Evolutionary conservation across 2,329 filamentous ascomycete genomes (phyloP), one percentile per base, ranked within the genome.

Genomic region (Xylaria sp.): DNA sequence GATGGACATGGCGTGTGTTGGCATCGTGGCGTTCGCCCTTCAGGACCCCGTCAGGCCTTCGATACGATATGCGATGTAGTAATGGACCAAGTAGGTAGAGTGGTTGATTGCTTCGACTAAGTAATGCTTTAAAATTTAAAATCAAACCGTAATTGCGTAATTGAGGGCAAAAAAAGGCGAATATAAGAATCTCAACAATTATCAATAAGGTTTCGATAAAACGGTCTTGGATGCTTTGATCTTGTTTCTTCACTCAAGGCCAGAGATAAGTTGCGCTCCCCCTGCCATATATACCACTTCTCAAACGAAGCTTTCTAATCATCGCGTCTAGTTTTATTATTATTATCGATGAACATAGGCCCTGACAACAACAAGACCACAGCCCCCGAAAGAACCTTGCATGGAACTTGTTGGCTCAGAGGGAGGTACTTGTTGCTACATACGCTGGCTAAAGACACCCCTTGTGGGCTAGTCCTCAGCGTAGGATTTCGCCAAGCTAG

Each of bases 1-100:
- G 57, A 73, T 73, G 10, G 72, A 73, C 72, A 73, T 73, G 45
- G 70, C 70, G 67, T 73, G 66, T 52, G 72, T 70, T 7, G 72
- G 70, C 72, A 73, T 73, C 52, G 56, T 69, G 65, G 65, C 48
- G 23, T 65, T 52, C 39, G 45, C 28, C 18, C 46, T 23, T 45
- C 20, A 39, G 4, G 41, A 18, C 15, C 18, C 28, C 30, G 41
- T 36, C 41, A 36, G 20, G 28, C 41, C 30, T 28, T 15, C 10
- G 25, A 8, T 46, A 25, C 4, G 9, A 34, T 46, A 43, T 23
- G 39, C 32, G 15, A 10, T 56, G 23, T 39, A 32, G 23, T 39
- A 32, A 39, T 20, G 9, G 12, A 46, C 46, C 36, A n/a, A 55
- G 32, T 6, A 59, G 34, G 32, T 6, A 59, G 34, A 45, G 32